A percentile compares a stretch with the other conserved stretches of the same genome.
phyloP scores from a whole-genome alignment of 1,139 yeast species.

The Suhomyces bolitotheri region DNA sequence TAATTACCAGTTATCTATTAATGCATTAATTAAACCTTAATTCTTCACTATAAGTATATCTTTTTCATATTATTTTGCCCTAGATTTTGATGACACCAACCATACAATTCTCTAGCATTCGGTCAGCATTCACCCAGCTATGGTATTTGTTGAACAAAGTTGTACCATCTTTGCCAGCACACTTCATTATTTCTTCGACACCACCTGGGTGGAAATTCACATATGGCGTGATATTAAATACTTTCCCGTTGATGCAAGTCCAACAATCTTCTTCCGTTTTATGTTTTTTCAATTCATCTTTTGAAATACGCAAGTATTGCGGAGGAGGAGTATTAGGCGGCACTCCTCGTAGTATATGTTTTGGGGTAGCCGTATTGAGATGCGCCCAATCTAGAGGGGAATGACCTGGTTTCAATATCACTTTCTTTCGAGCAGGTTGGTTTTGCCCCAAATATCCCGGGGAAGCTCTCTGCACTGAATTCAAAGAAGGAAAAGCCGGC shows the following conservation, averaged over 20 bases:
- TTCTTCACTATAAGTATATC: too few relatives aligned
- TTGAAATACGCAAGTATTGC: slow-evolving; percentile 51
- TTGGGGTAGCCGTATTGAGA: slow-evolving; percentile 41
- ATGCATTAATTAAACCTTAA: too few relatives aligned
- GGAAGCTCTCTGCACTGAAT: slow-evolving; percentile 43
- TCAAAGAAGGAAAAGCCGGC: slow-evolving; percentile 35
- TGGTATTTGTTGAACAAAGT: slow-evolving; percentile 76
- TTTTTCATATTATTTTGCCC: too few relatives aligned
- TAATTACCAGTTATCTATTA: too few relatives aligned
- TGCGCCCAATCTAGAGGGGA: slow-evolving; percentile 89
- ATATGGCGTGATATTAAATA: slow-evolving; percentile 82
- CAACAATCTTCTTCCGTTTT: slow-evolving; percentile 67
- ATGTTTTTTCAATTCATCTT: slow-evolving; percentile 63
- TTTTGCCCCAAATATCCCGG: slow-evolving; percentile 14
- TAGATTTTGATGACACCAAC: slow-evolving; percentile 54
- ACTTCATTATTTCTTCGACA: slow-evolving; percentile 67
- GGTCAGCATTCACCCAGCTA: slow-evolving; percentile 85
- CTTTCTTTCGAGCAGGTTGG: slow-evolving; percentile 47
- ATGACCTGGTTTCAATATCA: slow-evolving; percentile 71
- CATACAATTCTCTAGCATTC: slow-evolving; percentile 74
- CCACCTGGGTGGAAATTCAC: slow-evolving; percentile 94
- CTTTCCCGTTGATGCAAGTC: slow-evolving; percentile 80
- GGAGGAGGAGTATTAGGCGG: slow-evolving; percentile 45
- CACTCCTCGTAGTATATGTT: slow-evolving; percentile 40
- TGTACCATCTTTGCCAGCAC: slow-evolving; percentile 88